Evolutionary conservation across 306 rosid genomes (phyloP).

Genomic region (Fagus sylvatica): DNA sequence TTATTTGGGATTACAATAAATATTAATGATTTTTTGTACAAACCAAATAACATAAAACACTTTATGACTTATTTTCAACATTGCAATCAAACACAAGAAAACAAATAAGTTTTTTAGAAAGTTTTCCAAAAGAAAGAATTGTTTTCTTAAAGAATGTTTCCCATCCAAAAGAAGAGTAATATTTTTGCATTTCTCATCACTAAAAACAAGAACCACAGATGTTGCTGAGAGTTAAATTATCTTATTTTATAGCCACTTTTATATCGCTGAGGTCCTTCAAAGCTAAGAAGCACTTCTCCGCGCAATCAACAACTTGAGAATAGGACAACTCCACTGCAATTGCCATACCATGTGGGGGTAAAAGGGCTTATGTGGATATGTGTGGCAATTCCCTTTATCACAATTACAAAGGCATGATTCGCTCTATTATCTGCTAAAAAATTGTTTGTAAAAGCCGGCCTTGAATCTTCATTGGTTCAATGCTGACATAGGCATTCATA

Average conservation of each 20-base stretch:
- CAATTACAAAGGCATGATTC: background rate
- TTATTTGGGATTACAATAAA: too few species aligned
- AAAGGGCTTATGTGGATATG: background rate
- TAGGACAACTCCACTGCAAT: background rate
- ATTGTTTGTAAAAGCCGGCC: too few species aligned
- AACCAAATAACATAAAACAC: too few species aligned
- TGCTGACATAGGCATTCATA: constrained; percentile 3
- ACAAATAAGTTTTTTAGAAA: too few species aligned
- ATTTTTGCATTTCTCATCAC: background rate
- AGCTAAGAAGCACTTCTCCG: background rate
- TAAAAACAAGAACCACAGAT: background rate
- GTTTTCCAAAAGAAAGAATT: too few species aligned
- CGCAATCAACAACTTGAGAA: background rate
- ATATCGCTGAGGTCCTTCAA: background rate
- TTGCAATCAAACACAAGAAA: too few species aligned
- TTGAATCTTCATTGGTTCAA: too few species aligned
- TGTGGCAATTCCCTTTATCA: background rate
- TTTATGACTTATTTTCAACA: too few species aligned
- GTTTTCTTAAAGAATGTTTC: too few species aligned
- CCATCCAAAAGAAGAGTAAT: too few species aligned
- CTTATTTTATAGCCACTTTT: background rate
- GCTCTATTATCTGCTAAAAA: too few species aligned
- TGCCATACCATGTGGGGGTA: background rate
- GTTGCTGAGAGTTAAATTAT: background rate
- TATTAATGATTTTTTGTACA: too few species aligned